Evolutionary conservation across 2,329 filamentous ascomycete genomes (phyloP).

Genomic region (Simplicillium aogashimaense): DNA sequence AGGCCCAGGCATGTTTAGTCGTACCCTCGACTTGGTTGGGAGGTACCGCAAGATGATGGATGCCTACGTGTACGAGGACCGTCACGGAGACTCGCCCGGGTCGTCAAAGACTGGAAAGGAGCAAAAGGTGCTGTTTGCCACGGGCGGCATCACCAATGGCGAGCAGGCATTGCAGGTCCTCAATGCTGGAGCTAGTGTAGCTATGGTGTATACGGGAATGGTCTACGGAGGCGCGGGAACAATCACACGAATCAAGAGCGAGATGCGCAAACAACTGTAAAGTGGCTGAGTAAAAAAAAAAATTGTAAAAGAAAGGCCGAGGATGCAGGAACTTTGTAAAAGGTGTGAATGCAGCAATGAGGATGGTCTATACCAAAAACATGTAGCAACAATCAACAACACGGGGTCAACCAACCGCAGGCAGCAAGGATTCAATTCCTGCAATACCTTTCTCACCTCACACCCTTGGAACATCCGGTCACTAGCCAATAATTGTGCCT

Average conservation of each 20-base stretch:
- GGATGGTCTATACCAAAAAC: no score
- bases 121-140: conserved; percentile 82
- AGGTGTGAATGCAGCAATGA: no score
- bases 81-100: conserved; percentile 11
- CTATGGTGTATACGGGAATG: conserved; percentile 79
- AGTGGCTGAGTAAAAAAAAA: conserved; percentile 1
- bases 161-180: conserved; percentile 72
- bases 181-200: conserved; percentile 81
- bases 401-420: no score
- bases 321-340: no score
- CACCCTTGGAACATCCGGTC: no score
- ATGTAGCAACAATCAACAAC: no score
- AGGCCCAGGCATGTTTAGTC: conserved; percentile 77
- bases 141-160: conserved; percentile 85
- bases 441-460: no score
- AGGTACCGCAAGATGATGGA: conserved; percentile 67
- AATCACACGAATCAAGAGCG: conserved; percentile 53
- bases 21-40: conserved; percentile 68
- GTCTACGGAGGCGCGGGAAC: conserved; percentile 57
- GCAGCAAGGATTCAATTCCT: no score
- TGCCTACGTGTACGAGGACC: conserved; percentile 22
- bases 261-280: conserved; percentile 40
- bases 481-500: no score
- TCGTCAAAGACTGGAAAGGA: conserved; percentile 19
- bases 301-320: background rate